Evolutionary conservation across 163 green algal species (phyloP), one percentile per base, ranked within the genome.

Genomic region (Chlamydomonas reinhardtii): DNA sequence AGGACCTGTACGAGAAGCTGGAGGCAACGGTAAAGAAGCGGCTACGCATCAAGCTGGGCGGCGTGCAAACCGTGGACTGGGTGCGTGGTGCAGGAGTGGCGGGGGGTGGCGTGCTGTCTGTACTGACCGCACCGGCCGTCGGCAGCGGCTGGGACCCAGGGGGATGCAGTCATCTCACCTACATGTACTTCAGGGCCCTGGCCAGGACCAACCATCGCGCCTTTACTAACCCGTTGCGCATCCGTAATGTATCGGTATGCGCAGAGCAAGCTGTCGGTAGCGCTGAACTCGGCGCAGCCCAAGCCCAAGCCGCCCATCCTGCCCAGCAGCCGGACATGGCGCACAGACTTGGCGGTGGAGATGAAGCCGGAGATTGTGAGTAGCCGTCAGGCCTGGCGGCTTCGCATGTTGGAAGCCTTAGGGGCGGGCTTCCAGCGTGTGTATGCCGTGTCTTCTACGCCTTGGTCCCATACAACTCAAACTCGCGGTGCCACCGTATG

Each of bases 361-460:
- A 84, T 84, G 77, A 84, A 84, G 25, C 77, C 77, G 27, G 77
- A 84, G 56, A 76, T 84, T 54, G 77, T 84, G 48, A 76, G 77
- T 76, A 25, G 9, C 5, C 39, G 39, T 48, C 39, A n/a, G 39
- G 39, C 39, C 5, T 48, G 39, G 39, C 39, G 8, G 39, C 39
- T 5, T 8, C 39, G 39, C 39, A 48, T 48, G n/a, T 48, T 48
- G 39, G 39, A 48, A 48, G 39, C 5, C 39, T 48, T 5, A 48
- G 39, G 39, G 39, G 39, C 39, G 39, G 39, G 39, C 39, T 48
- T 48, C 8, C 39, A 48, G 39, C n/a, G 39, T 8, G 8, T 48
- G 8, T 8, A 8, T 48, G 39, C 39, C 39, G 8, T 48, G 39
- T 48, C 5, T 5, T 48, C 39, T 48, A 8, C 39, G 39, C 39